phyloP scores from a whole-genome alignment of 495 filamentous ascomycete genomes.

The Daldinia bambusicola region DNA sequence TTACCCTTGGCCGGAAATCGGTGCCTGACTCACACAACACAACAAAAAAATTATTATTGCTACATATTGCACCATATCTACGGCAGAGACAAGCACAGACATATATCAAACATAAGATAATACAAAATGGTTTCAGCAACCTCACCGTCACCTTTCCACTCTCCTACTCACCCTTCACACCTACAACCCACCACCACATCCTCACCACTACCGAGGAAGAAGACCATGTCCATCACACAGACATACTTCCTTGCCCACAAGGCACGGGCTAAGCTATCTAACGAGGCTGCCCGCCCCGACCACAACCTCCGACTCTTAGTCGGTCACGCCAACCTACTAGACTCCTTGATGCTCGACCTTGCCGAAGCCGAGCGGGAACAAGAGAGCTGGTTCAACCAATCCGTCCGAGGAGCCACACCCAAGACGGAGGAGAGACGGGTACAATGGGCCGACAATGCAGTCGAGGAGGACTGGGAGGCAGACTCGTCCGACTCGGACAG shows the following conservation, averaged over 20 bases:
- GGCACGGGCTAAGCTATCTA: conserved; percentile 93
- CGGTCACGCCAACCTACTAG: conserved; percentile 96
- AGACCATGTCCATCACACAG: conserved; percentile 95
- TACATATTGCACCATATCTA: conserved; percentile 42
- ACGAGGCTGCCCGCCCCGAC: conserved; percentile 86
- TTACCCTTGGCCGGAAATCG: conserved; percentile 47
- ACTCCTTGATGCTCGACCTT: conserved; percentile 94
- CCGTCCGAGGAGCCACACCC: conserved; percentile 77
- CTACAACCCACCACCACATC: conserved; percentile 41
- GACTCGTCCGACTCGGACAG: conserved; percentile 71
- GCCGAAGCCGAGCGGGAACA: conserved; percentile 94
- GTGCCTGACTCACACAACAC: conserved; percentile 52
- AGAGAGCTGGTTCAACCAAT: conserved; percentile 98
- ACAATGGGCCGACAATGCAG: conserved; percentile 85
- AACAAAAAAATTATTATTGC: conserved; percentile 45
- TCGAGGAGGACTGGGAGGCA: conserved; percentile 75
- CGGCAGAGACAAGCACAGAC: conserved; percentile 33
- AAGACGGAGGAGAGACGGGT: conserved; percentile 72
- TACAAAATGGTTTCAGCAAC: conserved; percentile 49
- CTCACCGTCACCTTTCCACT: conserved; percentile 45
- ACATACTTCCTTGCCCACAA: conserved; percentile 98
- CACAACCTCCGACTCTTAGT: conserved; percentile 95
- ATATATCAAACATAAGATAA: conserved; percentile 21
- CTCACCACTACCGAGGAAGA: conserved; percentile 50
- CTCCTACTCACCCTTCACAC: conserved; percentile 32